Conservation (phyloP, 2,329 filamentous ascomycete genomes). For the Dactylellina parvicollis region DNA sequence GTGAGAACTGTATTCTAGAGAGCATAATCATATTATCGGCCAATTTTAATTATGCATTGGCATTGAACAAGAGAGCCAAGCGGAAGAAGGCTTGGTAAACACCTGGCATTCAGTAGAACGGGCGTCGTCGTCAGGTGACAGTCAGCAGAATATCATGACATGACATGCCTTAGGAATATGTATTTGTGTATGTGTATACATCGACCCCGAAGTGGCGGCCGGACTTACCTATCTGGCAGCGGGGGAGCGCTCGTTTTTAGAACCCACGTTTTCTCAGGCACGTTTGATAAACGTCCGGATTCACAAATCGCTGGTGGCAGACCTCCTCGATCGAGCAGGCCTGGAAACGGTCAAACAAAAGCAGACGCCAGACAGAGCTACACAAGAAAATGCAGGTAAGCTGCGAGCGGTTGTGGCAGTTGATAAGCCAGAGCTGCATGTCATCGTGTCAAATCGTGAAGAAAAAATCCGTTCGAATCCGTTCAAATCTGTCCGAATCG, state of each 20-base stretch:
- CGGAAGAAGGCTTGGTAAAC: not conserved
- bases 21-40: not conserved
- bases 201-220: too few species aligned
- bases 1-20: not conserved
- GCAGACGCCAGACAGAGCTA: not conserved
- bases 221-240: too few species aligned
- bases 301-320: not conserved
- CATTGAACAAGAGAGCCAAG: not conserved
- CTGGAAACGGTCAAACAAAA: conserved; percentile 29
- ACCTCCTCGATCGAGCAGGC: conserved; percentile 3
- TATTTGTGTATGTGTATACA: too few species aligned
- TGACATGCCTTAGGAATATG: too few species aligned
- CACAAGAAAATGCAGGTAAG: conserved; percentile 9
- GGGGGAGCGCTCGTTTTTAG: conserved; percentile 8
- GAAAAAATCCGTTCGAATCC: too few species aligned
- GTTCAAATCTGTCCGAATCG: too few species aligned
- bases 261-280: conserved; percentile 5
- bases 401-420: conserved; percentile 11
- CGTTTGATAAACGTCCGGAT: conserved; percentile 7
- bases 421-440: conserved; percentile 11
- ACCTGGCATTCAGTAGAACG: too few species aligned
- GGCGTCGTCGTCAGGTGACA: too few species aligned
- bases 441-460: not conserved
- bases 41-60: too few species aligned
- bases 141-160: too few species aligned